Percentiles rank a stretch among this genome's conserved stretches.
These are phyloP conservation scores for Mycena kentingensis DNA, from an alignment of 768 basidiomycete species.

Conservation along the genomic window DNA sequence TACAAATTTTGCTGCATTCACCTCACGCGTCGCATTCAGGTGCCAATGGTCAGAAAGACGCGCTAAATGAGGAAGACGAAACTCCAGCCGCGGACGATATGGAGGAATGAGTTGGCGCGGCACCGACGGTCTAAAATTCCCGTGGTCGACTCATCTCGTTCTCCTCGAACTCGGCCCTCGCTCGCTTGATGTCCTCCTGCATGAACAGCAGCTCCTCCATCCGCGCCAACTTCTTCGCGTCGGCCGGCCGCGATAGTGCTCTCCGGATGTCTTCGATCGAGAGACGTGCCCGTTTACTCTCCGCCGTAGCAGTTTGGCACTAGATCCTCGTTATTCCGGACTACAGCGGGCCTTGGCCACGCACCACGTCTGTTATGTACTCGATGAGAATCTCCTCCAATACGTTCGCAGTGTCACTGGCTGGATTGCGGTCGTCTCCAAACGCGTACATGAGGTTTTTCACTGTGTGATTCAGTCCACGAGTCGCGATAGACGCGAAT, in stretches of 20 bases:
- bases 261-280: slow-evolving; percentile 86
- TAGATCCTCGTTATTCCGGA: slow-evolving; percentile 28
- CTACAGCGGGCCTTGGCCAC: slow-evolving; percentile 31
- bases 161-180: slow-evolving; percentile 74
- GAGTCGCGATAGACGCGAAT: slow-evolving; percentile 5
- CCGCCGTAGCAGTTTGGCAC: slow-evolving; percentile 75
- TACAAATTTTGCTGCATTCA: slow-evolving; percentile 4
- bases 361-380: slow-evolving; percentile 86
- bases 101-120: slow-evolving; percentile 56
- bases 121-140: slow-evolving; percentile 13
- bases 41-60: slow-evolving; percentile 54
- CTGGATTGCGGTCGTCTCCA: slow-evolving; percentile 87
- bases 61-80: slow-evolving; percentile 30
- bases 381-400: slow-evolving; percentile 94
- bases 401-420: slow-evolving; percentile 84
- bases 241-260: slow-evolving; percentile 79
- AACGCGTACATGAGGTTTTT: slow-evolving; percentile 91
- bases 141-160: slow-evolving; percentile 40
- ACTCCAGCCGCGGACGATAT: slow-evolving; percentile 26
- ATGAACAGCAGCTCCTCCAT: slow-evolving; percentile 92
- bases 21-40: slow-evolving; percentile 36
- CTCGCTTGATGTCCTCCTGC: slow-evolving; percentile 92
- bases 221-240: slow-evolving; percentile 87
- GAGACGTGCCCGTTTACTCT: slow-evolving; percentile 70
- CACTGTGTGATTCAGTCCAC: slow-evolving; percentile 46